Evolutionary conservation across 176 grass and related monocot species (phyloP).

Genomic region (Bonia amplexicaulis): DNA sequence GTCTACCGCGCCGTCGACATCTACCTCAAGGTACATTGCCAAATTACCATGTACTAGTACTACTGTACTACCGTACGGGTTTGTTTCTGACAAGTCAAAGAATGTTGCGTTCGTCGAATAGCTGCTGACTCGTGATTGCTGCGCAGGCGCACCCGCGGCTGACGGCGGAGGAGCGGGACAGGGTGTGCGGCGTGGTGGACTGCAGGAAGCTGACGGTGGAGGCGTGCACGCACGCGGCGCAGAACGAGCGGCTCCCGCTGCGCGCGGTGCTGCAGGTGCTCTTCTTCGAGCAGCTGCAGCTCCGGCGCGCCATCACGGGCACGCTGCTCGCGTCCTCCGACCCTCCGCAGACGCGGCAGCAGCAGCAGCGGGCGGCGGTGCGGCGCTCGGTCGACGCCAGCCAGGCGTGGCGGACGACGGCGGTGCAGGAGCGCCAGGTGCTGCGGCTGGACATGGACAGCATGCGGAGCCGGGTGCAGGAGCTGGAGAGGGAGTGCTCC

Average conservation of each 20-base stretch:
- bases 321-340: conserved; percentile 37
- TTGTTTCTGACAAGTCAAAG: background rate
- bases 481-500: conserved; percentile 75
- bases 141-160: conserved; percentile 61
- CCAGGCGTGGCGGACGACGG: conserved; percentile 24
- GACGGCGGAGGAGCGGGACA: conserved; percentile 66
- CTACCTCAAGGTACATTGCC: conserved; percentile 57
- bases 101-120: background rate
- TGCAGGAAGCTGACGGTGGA: conserved; percentile 89
- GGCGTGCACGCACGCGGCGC: conserved; percentile 93
- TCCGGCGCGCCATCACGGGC: conserved; percentile 64
- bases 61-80: background rate
- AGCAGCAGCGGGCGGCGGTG: background rate
- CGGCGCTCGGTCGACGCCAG: background rate
- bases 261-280: conserved; percentile 95
- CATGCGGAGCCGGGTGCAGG: conserved; percentile 69
- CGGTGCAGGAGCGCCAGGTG: conserved; percentile 57
- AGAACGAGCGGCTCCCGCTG: conserved; percentile 90
- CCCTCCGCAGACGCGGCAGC: background rate
- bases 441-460: conserved; percentile 85
- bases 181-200: conserved; percentile 70
- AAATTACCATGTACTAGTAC: background rate
- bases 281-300: conserved; percentile 98
- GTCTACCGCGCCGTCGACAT: conserved; percentile 94
- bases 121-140: background rate